Conservation (phyloP, 495 filamentous ascomycete genomes). For the Daldinia bambusicola region DNA sequence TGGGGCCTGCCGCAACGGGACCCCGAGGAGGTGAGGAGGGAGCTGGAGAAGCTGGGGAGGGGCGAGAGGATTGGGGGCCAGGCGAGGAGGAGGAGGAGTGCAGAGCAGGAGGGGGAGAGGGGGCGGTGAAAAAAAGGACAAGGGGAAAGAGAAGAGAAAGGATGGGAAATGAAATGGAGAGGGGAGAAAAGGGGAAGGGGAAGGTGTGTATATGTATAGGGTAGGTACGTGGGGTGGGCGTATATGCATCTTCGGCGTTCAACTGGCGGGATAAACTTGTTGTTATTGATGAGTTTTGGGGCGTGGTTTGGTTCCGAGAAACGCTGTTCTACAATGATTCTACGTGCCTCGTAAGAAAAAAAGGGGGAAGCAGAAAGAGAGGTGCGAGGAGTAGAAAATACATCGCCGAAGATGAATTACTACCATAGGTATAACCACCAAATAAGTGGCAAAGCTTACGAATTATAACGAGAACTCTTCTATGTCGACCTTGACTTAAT, state of each 20-base stretch:
- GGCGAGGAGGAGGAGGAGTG: constrained; percentile 29
- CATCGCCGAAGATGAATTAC: neutral
- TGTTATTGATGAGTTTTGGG: constrained; percentile 18
- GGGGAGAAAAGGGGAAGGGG: neutral
- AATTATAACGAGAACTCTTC: neutral
- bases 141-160: constrained; percentile 12
- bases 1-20: constrained; percentile 66
- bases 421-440: neutral
- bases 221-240: constrained; percentile 11
- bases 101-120: constrained; percentile 9
- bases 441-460: neutral
- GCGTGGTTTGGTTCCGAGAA: constrained; percentile 23
- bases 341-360: neutral
- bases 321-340: constrained; percentile 24
- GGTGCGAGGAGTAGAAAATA: constrained; percentile 5
- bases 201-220: constrained; percentile 12
- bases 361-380: neutral
- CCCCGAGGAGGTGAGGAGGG: constrained; percentile 49
- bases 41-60: constrained; percentile 53
- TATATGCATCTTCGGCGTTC: constrained; percentile 42
- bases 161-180: neutral
- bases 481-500: neutral
- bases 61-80: constrained; percentile 55
- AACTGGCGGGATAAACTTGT: constrained; percentile 27
- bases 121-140: constrained; percentile 19